These are phyloP conservation scores for Hebeloma cylindrosporum DNA, from an alignment of 768 basidiomycete species.

Conservation along the genomic window DNA sequence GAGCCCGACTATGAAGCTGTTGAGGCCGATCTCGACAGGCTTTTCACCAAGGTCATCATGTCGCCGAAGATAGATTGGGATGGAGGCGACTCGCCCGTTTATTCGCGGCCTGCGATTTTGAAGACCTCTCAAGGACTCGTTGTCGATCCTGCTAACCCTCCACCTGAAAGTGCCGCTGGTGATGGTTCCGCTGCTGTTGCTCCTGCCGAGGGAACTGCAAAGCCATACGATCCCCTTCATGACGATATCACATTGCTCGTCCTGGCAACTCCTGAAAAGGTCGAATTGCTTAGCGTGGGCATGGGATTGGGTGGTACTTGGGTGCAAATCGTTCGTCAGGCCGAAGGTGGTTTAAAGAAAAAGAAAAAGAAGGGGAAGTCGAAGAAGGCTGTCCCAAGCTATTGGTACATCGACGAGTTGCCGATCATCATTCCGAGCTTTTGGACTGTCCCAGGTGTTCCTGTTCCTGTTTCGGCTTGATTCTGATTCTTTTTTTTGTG, in stretches of 20 bases:
- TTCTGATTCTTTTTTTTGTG: not conserved
- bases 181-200: too few species aligned
- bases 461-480: too few species aligned
- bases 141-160: conserved; percentile 35
- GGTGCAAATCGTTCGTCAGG: conserved; percentile 61
- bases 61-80: conserved; percentile 46
- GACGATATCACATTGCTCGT: conserved; percentile 64
- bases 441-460: conserved; percentile 25
- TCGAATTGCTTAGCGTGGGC: conserved; percentile 46
- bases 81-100: conserved; percentile 32
- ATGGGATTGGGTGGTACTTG: conserved; percentile 67
- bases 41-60: conserved; percentile 38
- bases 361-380: conserved; percentile 40
- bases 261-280: conserved; percentile 34
- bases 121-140: conserved; percentile 34
- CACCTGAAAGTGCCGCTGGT: too few species aligned
- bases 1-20: conserved; percentile 31
- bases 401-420: conserved; percentile 46
- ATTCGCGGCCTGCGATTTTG: conserved; percentile 37
- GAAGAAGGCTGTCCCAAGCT: conserved; percentile 30
- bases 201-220: conserved; percentile 17
- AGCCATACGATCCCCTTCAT: conserved; percentile 49
- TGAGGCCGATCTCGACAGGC: conserved; percentile 37
- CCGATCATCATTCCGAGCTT: conserved; percentile 39
- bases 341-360: conserved; percentile 24